Evolutionary conservation across 2,329 filamentous ascomycete genomes (phyloP).

Genomic region (Tolypocladium tundrense): DNA sequence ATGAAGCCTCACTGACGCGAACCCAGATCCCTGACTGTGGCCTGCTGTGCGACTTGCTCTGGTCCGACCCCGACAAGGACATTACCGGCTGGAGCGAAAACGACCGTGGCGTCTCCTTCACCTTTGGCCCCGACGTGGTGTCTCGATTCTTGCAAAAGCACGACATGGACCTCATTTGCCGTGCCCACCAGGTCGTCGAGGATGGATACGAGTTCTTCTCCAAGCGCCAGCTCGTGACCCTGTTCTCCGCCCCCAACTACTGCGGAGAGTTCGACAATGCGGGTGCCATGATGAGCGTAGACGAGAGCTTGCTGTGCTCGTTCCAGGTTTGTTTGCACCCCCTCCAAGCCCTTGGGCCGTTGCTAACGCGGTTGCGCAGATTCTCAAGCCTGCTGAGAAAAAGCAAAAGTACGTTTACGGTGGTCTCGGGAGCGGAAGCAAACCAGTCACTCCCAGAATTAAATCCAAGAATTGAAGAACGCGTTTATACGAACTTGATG

Average conservation of each 20-base stretch:
- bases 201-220: slow-evolving; percentile 99
- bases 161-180: slow-evolving; percentile 98
- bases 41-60: slow-evolving; percentile 91
- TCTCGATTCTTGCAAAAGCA: slow-evolving; percentile 97
- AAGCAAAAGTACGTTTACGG: slow-evolving; percentile 98
- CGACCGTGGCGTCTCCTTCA: slow-evolving; percentile 96
- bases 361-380: slow-evolving; percentile 39
- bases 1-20: slow-evolving; percentile 5
- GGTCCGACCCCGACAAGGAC: slow-evolving; percentile 98
- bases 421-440: slow-evolving; percentile 49
- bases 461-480: slow-evolving; percentile 13
- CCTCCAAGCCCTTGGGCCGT: not conserved
- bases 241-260: slow-evolving; percentile 98
- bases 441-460: slow-evolving; percentile 13
- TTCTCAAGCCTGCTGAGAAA: slow-evolving; percentile 99
- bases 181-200: slow-evolving; percentile 96
- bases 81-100: slow-evolving; percentile 99
- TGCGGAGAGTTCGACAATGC: slow-evolving; percentile 99
- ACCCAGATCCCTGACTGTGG: slow-evolving; percentile 91
- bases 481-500: slow-evolving; percentile 47
- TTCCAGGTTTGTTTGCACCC: slow-evolving; percentile 66
- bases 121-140: slow-evolving; percentile 94
- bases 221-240: slow-evolving; percentile 90
- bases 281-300: slow-evolving; percentile 99
- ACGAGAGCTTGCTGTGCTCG: slow-evolving; percentile 95